Conservation (phyloP, 768 basidiomycete genomes). For the Mycena albidolilacea region DNA sequence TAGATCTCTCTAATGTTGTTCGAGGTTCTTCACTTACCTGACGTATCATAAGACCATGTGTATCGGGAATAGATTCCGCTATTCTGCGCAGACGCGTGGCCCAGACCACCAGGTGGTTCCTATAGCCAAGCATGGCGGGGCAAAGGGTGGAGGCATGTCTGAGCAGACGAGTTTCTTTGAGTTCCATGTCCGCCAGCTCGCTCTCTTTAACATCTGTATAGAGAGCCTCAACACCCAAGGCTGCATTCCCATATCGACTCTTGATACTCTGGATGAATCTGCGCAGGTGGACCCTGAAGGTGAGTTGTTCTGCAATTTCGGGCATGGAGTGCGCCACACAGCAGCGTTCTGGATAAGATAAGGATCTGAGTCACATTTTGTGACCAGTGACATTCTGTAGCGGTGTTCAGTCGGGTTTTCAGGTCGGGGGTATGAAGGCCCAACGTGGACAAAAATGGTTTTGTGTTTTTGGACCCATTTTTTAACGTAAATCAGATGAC, state of each 20-base stretch:
- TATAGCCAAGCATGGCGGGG: neutral
- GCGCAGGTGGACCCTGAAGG: neutral
- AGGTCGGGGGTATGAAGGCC: no score
- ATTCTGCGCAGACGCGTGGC: neutral
- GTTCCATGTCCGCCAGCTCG: neutral
- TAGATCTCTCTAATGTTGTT: neutral
- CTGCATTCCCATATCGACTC: no score
- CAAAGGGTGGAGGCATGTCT: neutral
- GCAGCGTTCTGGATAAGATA: no score
- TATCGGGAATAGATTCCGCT: neutral
- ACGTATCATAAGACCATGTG: neutral
- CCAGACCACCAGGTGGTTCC: neutral
- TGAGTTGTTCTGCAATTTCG: neutral
- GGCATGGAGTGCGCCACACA: neutral
- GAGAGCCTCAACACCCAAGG: neutral
- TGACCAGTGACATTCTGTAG: no score
- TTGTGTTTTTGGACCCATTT: no score
- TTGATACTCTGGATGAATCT: neutral
- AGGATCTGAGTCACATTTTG: no score
- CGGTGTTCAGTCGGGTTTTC: no score
- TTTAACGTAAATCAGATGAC: no score
- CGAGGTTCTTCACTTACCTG: neutral
- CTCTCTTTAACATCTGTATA: neutral
- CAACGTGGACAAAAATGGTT: no score
- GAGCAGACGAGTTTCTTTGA: neutral